Conservation (phyloP, 768 basidiomycete species). For the Crassisporium funariophilum region DNA sequence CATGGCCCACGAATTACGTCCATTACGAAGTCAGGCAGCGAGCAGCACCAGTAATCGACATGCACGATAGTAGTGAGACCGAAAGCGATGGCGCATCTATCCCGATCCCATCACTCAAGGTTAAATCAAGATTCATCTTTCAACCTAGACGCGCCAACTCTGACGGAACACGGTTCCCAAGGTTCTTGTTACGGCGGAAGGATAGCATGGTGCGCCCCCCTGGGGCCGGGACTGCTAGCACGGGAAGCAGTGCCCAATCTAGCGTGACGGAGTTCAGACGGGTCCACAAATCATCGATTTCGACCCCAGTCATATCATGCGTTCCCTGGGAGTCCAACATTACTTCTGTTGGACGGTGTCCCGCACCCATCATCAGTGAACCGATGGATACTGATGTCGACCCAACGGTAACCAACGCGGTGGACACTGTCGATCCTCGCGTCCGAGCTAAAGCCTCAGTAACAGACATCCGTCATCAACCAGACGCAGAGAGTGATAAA, state of each 20-base stretch:
- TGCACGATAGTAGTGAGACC: conserved; percentile 12
- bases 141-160: conserved; percentile 5
- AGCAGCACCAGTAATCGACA: conserved; percentile 1
- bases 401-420: no score
- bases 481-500: no score
- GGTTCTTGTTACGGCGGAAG: conserved; percentile 17
- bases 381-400: no score
- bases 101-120: conserved; percentile 3
- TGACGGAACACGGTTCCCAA: conserved; percentile 12
- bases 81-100: conserved; percentile 10
- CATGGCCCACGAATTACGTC: no score
- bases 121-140: conserved; percentile 4
- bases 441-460: no score
- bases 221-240: conserved; percentile 7
- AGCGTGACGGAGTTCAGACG: background rate
- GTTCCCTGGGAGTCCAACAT: conserved; percentile 21
- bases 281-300: conserved; percentile 25
- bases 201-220: conserved; percentile 7
- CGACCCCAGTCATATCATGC: conserved; percentile 22
- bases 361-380: background rate
- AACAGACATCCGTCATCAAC: no score
- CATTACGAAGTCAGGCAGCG: no score
- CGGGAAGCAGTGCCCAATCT: conserved; percentile 1
- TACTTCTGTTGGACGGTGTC: no score
- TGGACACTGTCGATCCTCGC: no score